Percentiles rank a stretch among this genome's conserved stretches.
Evolutionary conservation across 2,329 filamentous ascomycete genomes (phyloP).

Genomic region (Penicillium sp.): DNA sequence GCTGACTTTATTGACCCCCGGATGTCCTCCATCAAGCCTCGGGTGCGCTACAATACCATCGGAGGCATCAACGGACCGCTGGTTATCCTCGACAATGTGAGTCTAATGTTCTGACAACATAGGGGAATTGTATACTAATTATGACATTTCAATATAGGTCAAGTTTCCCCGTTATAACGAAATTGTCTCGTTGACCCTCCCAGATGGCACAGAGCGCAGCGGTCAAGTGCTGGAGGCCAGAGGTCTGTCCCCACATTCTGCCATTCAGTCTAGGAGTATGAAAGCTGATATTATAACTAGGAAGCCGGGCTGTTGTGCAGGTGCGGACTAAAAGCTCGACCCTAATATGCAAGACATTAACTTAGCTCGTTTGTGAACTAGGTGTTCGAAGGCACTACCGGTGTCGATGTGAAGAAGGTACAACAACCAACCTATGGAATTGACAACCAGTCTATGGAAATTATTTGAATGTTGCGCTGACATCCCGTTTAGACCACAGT

Average conservation of each 20-base stretch:
- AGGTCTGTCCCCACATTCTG: slow-evolving; percentile 58
- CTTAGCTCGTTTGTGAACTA: slow-evolving; percentile 42
- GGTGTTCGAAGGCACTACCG: slow-evolving; percentile 96
- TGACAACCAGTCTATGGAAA: too few species aligned
- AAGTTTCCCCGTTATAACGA: slow-evolving; percentile 98
- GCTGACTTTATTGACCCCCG: slow-evolving; percentile 46
- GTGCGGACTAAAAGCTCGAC: slow-evolving; percentile 51
- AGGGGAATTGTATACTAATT: too few species aligned
- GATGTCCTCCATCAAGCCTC: slow-evolving; percentile 60
- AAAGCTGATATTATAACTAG: slow-evolving; percentile 49
- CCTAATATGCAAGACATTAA: slow-evolving; percentile 22
- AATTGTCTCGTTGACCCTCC: slow-evolving; percentile 92
- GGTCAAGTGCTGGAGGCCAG: slow-evolving; percentile 96
- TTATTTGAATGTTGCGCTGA: slow-evolving; percentile 20
- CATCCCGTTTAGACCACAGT: slow-evolving; percentile 72
- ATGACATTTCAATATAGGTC: slow-evolving; percentile 43
- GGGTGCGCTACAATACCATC: slow-evolving; percentile 95
- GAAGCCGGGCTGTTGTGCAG: slow-evolving; percentile 92
- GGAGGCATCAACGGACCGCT: slow-evolving; percentile 96
- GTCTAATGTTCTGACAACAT: too few species aligned
- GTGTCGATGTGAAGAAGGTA: slow-evolving; percentile 98
- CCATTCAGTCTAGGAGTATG: not conserved
- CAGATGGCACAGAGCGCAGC: slow-evolving; percentile 89
- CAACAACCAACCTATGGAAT: slow-evolving; percentile 12
- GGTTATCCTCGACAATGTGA: slow-evolving; percentile 89